These are phyloP conservation scores for Chlorella vulgaris DNA, from an alignment of 139 green algal species.

Conservation along the genomic window DNA sequence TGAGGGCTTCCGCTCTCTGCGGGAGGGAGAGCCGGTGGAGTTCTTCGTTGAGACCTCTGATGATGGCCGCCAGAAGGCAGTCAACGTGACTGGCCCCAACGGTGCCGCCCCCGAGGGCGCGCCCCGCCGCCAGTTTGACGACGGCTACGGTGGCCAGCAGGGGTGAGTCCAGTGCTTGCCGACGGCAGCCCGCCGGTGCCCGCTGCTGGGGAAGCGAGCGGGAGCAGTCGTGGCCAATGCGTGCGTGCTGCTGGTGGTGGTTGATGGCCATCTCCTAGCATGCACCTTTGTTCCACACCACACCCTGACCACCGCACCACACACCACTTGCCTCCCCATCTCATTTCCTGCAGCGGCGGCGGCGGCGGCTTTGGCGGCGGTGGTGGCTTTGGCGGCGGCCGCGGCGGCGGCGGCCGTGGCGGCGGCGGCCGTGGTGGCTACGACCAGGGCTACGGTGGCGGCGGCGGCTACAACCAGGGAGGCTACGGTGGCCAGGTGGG, in stretches of 20 bases:
- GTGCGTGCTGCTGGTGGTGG: neutral
- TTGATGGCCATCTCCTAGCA: neutral
- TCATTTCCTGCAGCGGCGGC: neutral
- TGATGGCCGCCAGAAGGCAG: slow-evolving; percentile 64
- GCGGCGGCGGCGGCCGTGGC: slow-evolving; percentile 28
- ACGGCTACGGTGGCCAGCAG: slow-evolving; percentile 28
- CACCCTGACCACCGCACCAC: neutral
- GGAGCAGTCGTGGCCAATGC: neutral
- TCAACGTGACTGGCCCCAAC: slow-evolving; percentile 59
- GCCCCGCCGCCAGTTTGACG: slow-evolving; percentile 39
- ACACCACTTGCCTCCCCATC: neutral
- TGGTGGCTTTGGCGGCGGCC: slow-evolving; percentile 34
- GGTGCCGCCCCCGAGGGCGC: slow-evolving; percentile 52
- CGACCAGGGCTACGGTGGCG: slow-evolving; percentile 29
- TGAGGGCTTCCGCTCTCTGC: slow-evolving; percentile 80
- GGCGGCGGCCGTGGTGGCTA: slow-evolving; percentile 36
- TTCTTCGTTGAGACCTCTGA: slow-evolving; percentile 69
- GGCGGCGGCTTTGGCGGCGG: slow-evolving; percentile 21
- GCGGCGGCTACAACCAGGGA: slow-evolving; percentile 23
- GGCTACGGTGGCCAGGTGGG: slow-evolving; percentile 27
- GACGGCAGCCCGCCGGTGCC: too few relatives aligned
- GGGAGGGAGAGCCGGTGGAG: slow-evolving; percentile 77
- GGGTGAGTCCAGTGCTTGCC: too few relatives aligned
- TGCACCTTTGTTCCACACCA: slow-evolving; percentile 7
- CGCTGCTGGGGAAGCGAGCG: neutral